Conservation (phyloP, 805 yeast genomes). For the Candida ulmi region DNA sequence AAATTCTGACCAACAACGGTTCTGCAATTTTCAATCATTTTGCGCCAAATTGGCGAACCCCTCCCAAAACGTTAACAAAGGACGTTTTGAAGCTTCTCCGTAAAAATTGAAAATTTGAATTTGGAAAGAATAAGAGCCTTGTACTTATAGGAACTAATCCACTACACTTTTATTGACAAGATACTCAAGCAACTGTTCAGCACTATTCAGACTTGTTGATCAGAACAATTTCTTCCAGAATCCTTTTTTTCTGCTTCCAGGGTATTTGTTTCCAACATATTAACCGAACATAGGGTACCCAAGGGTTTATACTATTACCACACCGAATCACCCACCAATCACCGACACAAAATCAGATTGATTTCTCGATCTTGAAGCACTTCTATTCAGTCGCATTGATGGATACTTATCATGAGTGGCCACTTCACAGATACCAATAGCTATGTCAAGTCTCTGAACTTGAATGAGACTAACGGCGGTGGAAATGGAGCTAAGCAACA, state of each 20-base stretch:
- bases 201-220: no score
- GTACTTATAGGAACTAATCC: background rate
- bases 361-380: background rate
- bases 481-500: background rate
- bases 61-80: background rate
- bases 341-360: no score
- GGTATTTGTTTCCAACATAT: no score
- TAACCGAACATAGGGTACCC: no score
- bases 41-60: background rate
- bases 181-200: no score
- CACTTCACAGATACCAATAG: slow-evolving; percentile 24
- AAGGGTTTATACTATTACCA: no score
- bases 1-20: background rate
- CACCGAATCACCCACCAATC: no score
- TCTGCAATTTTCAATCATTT: background rate
- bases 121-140: slow-evolving; percentile 1
- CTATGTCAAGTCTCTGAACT: slow-evolving; percentile 18
- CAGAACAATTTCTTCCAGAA: no score
- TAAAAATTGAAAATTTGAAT: slow-evolving; percentile 1
- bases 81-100: background rate
- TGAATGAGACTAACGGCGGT: slow-evolving; percentile 2
- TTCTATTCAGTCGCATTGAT: background rate
- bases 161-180: background rate
- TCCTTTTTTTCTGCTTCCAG: background rate
- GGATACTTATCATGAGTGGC: slow-evolving; percentile 18